Evolutionary conservation across 106 monocot genomes (phyloP).

Genomic region (Posidonia australis): DNA sequence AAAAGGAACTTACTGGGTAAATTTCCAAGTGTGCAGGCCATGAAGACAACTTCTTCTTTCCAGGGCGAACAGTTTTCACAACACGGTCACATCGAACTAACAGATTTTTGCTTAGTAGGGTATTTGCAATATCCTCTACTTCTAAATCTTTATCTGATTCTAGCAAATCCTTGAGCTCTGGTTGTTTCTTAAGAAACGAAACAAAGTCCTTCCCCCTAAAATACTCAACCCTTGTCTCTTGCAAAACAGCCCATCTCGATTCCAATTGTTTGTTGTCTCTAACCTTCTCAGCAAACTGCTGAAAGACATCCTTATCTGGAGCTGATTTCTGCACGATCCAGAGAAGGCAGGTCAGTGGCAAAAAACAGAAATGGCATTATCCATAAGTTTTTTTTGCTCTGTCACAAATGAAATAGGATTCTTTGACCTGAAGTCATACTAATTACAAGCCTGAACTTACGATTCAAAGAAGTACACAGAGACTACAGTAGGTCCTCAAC

Average conservation of each 20-base stretch:
- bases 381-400: neutral
- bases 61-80: conserved; percentile 88
- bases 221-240: conserved; percentile 95
- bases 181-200: conserved; percentile 66
- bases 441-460: too few relatives aligned
- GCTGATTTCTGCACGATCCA: conserved; percentile 42
- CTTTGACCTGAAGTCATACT: too few relatives aligned
- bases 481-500: too few relatives aligned
- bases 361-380: neutral
- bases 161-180: conserved; percentile 64
- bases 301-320: conserved; percentile 62
- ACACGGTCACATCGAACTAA: conserved; percentile 89
- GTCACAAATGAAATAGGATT: too few relatives aligned
- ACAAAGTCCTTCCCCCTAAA: conserved; percentile 91
- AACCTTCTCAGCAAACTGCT: conserved; percentile 93
- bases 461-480: too few relatives aligned
- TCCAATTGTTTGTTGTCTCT: conserved; percentile 94
- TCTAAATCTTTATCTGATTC: conserved; percentile 75
- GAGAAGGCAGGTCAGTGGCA: neutral
- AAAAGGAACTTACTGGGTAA: conserved; percentile 41
- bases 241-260: conserved; percentile 98
- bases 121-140: conserved; percentile 69
- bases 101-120: conserved; percentile 61
- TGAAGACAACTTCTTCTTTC: conserved; percentile 92
- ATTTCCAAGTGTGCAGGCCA: conserved; percentile 97